These are phyloP conservation scores for Nemania sp. DNA, from an alignment of 2,329 filamentous ascomycete genomes.

Conservation along the genomic window DNA sequence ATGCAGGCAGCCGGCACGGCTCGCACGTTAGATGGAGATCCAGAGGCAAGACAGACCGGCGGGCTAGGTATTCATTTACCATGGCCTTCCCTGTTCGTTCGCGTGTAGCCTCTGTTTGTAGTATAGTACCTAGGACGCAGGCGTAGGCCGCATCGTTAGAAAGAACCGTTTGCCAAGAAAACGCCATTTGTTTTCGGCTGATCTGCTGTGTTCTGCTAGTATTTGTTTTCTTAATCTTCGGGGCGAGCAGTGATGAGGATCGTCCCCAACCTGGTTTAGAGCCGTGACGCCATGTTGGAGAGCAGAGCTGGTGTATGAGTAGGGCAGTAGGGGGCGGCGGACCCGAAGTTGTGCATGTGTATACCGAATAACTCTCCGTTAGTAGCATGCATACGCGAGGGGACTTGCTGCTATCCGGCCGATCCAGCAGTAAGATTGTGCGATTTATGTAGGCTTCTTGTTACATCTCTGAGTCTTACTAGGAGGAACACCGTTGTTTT, in stretches of 20 bases:
- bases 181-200: neutral
- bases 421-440: constrained; percentile 1
- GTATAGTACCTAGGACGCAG: neutral
- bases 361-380: constrained; percentile 8
- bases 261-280: constrained; percentile 7
- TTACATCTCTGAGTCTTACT: neutral
- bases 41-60: neutral
- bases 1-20: constrained; percentile 27
- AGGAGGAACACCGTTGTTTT: neutral
- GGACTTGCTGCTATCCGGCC: constrained; percentile 8
- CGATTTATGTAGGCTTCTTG: constrained; percentile 7
- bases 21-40: constrained; percentile 19
- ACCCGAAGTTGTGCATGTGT: constrained; percentile 24
- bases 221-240: neutral
- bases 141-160: neutral
- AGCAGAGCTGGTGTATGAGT: neutral
- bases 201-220: neutral
- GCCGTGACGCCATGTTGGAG: neutral
- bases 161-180: constrained; percentile 4
- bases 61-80: neutral
- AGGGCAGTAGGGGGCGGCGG: constrained; percentile 16
- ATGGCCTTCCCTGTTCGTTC: neutral
- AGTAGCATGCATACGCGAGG: constrained; percentile 7
- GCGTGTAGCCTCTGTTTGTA: neutral
- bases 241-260: neutral